Conservation (phyloP, 768 basidiomycete genomes). For the Tricholoma furcatifolium region DNA sequence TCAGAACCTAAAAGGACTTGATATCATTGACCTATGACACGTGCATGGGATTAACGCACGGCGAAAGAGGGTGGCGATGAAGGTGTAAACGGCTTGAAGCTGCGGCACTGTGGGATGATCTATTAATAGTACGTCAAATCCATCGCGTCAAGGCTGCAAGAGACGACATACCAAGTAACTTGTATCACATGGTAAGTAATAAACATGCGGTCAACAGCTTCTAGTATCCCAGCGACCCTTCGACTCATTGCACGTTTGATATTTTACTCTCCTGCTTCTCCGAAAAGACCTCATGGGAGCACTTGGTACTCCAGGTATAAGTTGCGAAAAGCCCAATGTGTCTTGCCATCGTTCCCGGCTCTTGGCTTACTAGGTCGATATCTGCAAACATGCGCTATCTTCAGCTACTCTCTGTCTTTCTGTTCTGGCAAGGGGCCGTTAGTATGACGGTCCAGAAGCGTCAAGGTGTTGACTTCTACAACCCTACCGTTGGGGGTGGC, state of each 20-base stretch:
- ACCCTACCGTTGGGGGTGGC: slow-evolving; percentile 53
- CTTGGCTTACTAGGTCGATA: neutral
- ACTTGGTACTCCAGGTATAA: no score
- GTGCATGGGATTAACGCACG: no score
- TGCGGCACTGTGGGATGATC: no score
- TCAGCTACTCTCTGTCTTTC: neutral
- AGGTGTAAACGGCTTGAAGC: no score
- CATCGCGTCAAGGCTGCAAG: no score
- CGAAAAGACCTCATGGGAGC: neutral
- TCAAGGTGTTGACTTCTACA: slow-evolving; percentile 31
- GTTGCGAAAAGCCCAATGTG: no score
- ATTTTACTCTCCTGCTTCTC: neutral
- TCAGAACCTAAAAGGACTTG: no score
- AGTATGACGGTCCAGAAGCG: slow-evolving; percentile 14
- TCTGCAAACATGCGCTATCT: neutral
- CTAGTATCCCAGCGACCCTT: neutral
- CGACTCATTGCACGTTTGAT: neutral
- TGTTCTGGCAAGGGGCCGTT: neutral
- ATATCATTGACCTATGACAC: no score
- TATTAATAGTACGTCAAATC: no score
- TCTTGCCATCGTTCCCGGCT: no score
- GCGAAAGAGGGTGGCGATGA: no score
- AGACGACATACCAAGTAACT: no score
- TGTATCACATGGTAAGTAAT: neutral
- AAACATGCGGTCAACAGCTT: neutral